Conservation (phyloP, 371 early-diverging fungal genomes). For the Rhizomucor miehei region DNA sequence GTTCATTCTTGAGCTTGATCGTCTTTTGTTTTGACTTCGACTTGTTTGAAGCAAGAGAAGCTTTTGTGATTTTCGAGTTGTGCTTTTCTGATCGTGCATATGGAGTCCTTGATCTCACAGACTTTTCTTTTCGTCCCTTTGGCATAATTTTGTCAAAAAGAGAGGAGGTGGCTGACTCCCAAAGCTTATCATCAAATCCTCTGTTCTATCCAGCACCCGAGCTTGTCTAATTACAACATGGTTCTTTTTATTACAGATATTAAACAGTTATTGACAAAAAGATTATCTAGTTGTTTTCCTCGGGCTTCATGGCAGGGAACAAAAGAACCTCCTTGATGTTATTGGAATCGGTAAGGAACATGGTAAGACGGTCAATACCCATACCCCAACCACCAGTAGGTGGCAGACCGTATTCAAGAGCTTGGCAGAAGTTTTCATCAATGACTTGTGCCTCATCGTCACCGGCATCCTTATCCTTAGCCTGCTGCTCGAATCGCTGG, state of each 20-base stretch:
- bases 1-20: slow-evolving; percentile 15
- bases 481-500: slow-evolving; percentile 97
- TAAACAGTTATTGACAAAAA: too few species aligned
- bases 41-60: neutral
- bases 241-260: too few species aligned
- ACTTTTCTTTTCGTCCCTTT: too few species aligned
- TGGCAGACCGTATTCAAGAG: slow-evolving; percentile 98
- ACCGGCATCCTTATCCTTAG: slow-evolving; percentile 95
- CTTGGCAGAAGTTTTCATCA: slow-evolving; percentile 98
- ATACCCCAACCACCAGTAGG: slow-evolving; percentile 99
- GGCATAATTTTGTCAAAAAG: too few species aligned
- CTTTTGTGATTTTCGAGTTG: too few species aligned
- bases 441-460: slow-evolving; percentile 99
- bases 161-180: too few species aligned
- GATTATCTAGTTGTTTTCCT: slow-evolving; percentile 41
- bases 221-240: too few species aligned
- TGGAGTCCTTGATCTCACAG: too few species aligned
- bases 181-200: too few species aligned
- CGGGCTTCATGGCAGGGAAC: slow-evolving; percentile 94
- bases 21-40: slow-evolving; percentile 8
- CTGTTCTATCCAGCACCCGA: too few species aligned
- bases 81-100: too few species aligned
- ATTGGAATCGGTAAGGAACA: slow-evolving; percentile 99
- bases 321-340: slow-evolving; percentile 97
- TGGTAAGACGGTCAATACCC: slow-evolving; percentile 98